Evolutionary conservation across 306 rosid species (phyloP).

Genomic region (Vigna hirtella): DNA sequence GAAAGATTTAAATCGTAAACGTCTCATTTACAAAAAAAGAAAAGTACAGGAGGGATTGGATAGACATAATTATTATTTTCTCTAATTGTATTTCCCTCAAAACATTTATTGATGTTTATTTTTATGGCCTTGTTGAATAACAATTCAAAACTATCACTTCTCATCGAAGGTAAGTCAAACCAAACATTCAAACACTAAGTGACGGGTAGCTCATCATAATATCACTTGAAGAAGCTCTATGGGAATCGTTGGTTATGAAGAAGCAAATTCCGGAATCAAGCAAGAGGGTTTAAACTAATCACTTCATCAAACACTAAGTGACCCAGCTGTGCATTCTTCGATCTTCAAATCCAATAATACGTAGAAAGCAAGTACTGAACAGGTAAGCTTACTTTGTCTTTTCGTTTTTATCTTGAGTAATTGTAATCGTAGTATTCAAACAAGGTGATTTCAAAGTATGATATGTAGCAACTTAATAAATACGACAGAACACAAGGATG

Average conservation of each 20-base stretch:
- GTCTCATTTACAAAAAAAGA: not conserved
- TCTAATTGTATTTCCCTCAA: not conserved
- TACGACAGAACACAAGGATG: not conserved
- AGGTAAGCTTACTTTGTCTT: not conserved
- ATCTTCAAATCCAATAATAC: not conserved
- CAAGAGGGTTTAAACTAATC: slow-evolving; percentile 4
- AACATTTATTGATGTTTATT: not conserved
- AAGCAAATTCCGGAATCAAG: not conserved
- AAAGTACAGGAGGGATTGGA: not conserved
- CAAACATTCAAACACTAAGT: slow-evolving; percentile 41
- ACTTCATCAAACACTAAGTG: not conserved
- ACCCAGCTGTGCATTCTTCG: slow-evolving; percentile 39
- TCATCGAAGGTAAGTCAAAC: slow-evolving; percentile 37
- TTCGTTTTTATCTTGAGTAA: not conserved
- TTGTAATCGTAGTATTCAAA: not conserved
- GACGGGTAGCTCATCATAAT: not conserved
- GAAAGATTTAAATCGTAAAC: not conserved
- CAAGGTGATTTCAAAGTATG: not conserved
- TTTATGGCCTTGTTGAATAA: not conserved
- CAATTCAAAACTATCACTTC: slow-evolving; percentile 47
- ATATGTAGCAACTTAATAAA: not conserved
- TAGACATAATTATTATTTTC: not conserved
- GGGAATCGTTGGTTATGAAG: not conserved
- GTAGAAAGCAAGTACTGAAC: not conserved
- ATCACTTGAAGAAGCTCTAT: not conserved